Conservation (phyloP, 768 basidiomycete species). For the Asterophora lycoperdoides region DNA sequence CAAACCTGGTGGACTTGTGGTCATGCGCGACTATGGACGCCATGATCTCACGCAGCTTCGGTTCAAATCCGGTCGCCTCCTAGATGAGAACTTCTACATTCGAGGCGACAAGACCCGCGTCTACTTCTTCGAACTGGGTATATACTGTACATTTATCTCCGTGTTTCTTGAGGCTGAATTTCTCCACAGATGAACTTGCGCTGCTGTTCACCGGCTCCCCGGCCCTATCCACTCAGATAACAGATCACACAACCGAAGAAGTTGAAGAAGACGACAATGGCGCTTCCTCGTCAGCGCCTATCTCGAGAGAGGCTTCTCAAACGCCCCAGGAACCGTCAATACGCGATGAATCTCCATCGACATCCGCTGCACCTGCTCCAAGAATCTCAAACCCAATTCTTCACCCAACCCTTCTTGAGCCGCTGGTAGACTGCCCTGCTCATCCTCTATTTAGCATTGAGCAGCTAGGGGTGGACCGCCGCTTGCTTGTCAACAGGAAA, state of each 20-base stretch:
- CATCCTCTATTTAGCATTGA: slow-evolving; percentile 74
- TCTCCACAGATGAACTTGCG: slow-evolving; percentile 64
- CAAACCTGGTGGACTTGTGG: slow-evolving; percentile 80
- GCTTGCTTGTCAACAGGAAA: slow-evolving; percentile 91
- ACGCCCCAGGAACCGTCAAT: slow-evolving; percentile 1
- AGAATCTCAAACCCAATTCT: slow-evolving; percentile 13
- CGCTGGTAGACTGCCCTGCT: slow-evolving; percentile 28
- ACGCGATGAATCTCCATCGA: not conserved
- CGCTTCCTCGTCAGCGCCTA: slow-evolving; percentile 2
- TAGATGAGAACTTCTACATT: slow-evolving; percentile 94
- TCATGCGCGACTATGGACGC: slow-evolving; percentile 93
- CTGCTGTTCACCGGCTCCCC: slow-evolving; percentile 69
- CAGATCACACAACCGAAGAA: slow-evolving; percentile 29
- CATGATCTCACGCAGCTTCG: slow-evolving; percentile 93
- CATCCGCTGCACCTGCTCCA: not conserved
- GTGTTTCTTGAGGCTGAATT: not conserved
- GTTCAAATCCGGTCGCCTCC: slow-evolving; percentile 82
- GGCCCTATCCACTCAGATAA: slow-evolving; percentile 30
- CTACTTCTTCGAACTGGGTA: slow-evolving; percentile 93
- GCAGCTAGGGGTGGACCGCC: slow-evolving; percentile 84
- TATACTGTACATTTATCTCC: slow-evolving; percentile 1
- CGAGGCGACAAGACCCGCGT: slow-evolving; percentile 97
- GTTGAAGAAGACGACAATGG: slow-evolving; percentile 31
- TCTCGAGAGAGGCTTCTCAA: slow-evolving; percentile 2
- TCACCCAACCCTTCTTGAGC: slow-evolving; percentile 37